Percentiles rank a stretch among this genome's conserved stretches.
These are phyloP conservation scores for Pyronema domesticum DNA, from an alignment of 495 filamentous ascomycete genomes.

Conservation along the genomic window DNA sequence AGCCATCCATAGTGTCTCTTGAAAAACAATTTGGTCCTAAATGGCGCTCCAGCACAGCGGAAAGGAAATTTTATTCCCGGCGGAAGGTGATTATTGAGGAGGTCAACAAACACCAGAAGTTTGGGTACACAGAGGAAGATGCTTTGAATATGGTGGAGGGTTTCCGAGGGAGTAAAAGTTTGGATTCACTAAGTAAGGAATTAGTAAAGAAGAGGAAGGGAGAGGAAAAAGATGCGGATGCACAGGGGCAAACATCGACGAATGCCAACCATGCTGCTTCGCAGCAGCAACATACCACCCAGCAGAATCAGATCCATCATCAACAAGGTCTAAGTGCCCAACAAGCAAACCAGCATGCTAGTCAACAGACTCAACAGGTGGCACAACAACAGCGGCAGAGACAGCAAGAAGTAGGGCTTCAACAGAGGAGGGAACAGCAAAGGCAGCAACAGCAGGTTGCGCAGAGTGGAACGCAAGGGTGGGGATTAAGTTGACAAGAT, in stretches of 20 bases:
- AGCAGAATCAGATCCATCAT: too few relatives aligned
- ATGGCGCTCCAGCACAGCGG: conserved; percentile 18
- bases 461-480: too few relatives aligned
- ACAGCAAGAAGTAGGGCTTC: neutral
- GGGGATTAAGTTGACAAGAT: too few relatives aligned
- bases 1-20: conserved; percentile 16
- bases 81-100: conserved; percentile 23
- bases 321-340: too few relatives aligned
- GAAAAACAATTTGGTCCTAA: conserved; percentile 18
- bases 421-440: neutral
- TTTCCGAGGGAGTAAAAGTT: conserved; percentile 13
- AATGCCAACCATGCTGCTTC: too few relatives aligned
- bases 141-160: conserved; percentile 16
- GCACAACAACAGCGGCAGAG: neutral
- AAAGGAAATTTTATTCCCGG: conserved; percentile 21
- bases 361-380: too few relatives aligned
- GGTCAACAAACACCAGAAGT: conserved; percentile 15
- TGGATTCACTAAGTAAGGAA: conserved; percentile 20
- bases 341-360: too few relatives aligned
- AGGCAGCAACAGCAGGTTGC: neutral
- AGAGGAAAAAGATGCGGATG: neutral
- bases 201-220: conserved; percentile 14
- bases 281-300: too few relatives aligned
- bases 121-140: conserved; percentile 9
- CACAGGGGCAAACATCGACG: too few relatives aligned